These are phyloP conservation scores for Suillus subaureus DNA, from an alignment of 768 basidiomycete genomes.

Conservation along the genomic window DNA sequence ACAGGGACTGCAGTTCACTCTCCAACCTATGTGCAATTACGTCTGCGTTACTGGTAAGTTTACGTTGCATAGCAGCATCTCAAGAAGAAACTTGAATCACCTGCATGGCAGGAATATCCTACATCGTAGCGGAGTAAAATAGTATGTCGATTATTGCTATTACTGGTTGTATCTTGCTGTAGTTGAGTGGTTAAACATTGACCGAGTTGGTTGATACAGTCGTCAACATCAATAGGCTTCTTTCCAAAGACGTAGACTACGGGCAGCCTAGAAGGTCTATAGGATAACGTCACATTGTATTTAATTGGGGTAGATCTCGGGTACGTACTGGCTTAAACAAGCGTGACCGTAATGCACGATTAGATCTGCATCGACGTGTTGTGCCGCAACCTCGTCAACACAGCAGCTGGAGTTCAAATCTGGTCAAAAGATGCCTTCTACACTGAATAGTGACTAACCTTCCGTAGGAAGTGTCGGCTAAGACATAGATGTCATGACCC, in stretches of 20 bases:
- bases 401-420: constrained; percentile 64
- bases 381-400: constrained; percentile 93
- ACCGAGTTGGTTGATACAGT: constrained; percentile 48
- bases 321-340: constrained; percentile 85
- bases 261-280: constrained; percentile 83
- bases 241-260: constrained; percentile 91
- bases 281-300: constrained; percentile 5
- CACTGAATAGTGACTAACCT: constrained; percentile 54
- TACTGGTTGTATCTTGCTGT: constrained; percentile 3
- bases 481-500: constrained; percentile 71
- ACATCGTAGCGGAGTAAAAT: constrained; percentile 77
- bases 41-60: not conserved
- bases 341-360: constrained; percentile 97
- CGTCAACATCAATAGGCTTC: constrained; percentile 57
- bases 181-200: constrained; percentile 31
- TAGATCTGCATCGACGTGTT: constrained; percentile 89
- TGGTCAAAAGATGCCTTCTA: constrained; percentile 8
- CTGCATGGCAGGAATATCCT: constrained; percentile 67
- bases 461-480: constrained; percentile 98
- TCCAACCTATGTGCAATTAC: not conserved
- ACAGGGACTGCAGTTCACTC: not conserved
- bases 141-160: constrained; percentile 18
- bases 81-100: constrained; percentile 34
- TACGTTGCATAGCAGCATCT: not conserved
- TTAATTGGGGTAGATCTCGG: not conserved